These are phyloP conservation scores for Thelonectria rubi DNA, from an alignment of 2,329 filamentous ascomycete genomes.

Conservation along the genomic window DNA sequence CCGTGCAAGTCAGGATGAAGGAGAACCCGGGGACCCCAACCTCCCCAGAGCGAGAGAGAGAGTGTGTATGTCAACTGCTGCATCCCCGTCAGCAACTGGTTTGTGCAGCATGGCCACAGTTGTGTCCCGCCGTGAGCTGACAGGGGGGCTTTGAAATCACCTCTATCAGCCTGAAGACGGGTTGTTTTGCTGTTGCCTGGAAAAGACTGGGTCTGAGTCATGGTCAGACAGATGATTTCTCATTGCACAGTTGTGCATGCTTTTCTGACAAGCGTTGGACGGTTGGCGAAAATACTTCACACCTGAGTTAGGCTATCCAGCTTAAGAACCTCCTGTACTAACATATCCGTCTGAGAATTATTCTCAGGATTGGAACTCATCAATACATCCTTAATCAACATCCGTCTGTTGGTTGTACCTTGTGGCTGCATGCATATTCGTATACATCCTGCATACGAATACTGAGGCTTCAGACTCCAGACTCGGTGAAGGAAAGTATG, in stretches of 20 bases:
- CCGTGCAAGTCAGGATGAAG: background rate
- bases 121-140: background rate
- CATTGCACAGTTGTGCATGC: no score
- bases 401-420: no score
- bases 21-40: background rate
- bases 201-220: conserved; percentile 10
- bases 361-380: no score
- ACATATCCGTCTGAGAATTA: no score
- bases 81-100: background rate
- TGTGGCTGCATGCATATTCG: no score
- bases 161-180: background rate
- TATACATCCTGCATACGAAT: no score
- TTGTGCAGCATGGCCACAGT: background rate
- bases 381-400: no score
- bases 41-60: conserved; percentile 4
- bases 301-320: no score
- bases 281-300: no score
- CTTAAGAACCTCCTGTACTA: no score
- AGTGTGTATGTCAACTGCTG: conserved; percentile 2
- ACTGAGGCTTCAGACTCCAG: background rate
- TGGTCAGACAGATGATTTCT: background rate
- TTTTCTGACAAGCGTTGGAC: no score
- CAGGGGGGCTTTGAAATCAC: background rate
- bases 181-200: conserved; percentile 34
- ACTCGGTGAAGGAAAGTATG: background rate